These are phyloP conservation scores for Eucalyptus melliodora DNA, from an alignment of 345 rosid species.

Conservation along the genomic window DNA sequence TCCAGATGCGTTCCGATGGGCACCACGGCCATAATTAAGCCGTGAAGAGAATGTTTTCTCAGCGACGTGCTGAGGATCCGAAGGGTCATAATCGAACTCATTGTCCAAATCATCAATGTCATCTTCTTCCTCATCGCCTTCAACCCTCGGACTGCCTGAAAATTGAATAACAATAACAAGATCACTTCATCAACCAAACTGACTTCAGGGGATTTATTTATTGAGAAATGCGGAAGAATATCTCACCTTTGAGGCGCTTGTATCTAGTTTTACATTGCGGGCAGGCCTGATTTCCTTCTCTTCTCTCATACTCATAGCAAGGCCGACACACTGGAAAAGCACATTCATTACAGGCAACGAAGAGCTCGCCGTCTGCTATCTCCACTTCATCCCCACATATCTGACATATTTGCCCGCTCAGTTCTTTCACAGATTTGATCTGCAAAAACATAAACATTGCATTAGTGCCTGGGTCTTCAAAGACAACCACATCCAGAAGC, in stretches of 20 bases:
- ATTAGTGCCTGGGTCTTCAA: neutral
- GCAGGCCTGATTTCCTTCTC: slow-evolving; percentile 94
- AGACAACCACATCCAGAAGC: neutral
- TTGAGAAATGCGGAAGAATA: neutral
- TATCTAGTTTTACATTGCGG: slow-evolving; percentile 95
- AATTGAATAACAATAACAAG: neutral
- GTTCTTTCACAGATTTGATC: slow-evolving; percentile 83
- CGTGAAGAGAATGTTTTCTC: slow-evolving; percentile 6
- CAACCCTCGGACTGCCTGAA: slow-evolving; percentile 90
- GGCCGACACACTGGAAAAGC: slow-evolving; percentile 97
- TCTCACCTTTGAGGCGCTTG: slow-evolving; percentile 78
- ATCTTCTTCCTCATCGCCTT: slow-evolving; percentile 96
- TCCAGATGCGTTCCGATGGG: slow-evolving; percentile 19
- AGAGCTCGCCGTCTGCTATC: slow-evolving; percentile 54
- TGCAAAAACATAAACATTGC: slow-evolving; percentile 5
- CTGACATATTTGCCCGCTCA: slow-evolving; percentile 85
- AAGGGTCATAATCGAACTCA: slow-evolving; percentile 66
- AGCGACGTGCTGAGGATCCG: slow-evolving; percentile 43
- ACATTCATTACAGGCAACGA: slow-evolving; percentile 97
- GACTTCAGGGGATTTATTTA: neutral
- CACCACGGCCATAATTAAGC: slow-evolving; percentile 20
- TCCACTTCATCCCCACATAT: slow-evolving; percentile 91
- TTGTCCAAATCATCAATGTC: slow-evolving; percentile 87
- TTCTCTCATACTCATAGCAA: slow-evolving; percentile 91
- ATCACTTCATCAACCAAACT: neutral